Evolutionary conservation across 78 protist species (phyloP), one percentile per base, ranked within the genome.

Genomic region (Protostelium mycophagum): DNA sequence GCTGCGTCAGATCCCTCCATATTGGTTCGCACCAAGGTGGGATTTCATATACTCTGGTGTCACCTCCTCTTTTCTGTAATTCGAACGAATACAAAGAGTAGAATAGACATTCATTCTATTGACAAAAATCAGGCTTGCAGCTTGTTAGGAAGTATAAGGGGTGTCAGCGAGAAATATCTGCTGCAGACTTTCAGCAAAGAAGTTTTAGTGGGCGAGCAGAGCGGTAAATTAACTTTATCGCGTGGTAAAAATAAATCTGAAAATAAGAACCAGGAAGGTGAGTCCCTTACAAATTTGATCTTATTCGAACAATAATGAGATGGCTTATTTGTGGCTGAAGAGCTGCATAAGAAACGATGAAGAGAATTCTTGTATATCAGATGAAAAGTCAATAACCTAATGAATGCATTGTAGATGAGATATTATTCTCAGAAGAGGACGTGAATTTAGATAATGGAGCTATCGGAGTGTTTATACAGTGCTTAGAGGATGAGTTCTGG

Each of bases 391-490:
- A 88, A 28, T 31, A 28, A 16, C 83, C 93, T 0, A 85, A 73
- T 38, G 94, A 91, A 36, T 91, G 94, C 38, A 91, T 89, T 51
- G 28, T 91, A 0, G 94, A 92, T 37, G 87, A 90, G 29, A 83
- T 91, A 35, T 37, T 89, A 38, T 38, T 86, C 1, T 84, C 91
- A 35, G 94, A 92, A 28, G 89, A 91, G 63, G 38, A 90, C 38
- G 90, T 85, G 85, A 35, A 90, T 29, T 38, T 92, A 34, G 94
- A 92, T 34, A 37, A 89, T n/a, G 94, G 94, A 84, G 94, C 90
- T 23, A 92, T 89, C 31, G 94, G 94, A 86, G 94, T 91, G n/a
- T 92, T 92, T 37, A 92, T 92, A 36, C 94, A 92, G 86, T 91
- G 94, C 35, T 37, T 92, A 10, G 94, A 92, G 10, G 94, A 92